Base-by-base conservation (phyloP, 2,329 filamentous ascomycete species). In the Aspergillus sergii region DNA sequence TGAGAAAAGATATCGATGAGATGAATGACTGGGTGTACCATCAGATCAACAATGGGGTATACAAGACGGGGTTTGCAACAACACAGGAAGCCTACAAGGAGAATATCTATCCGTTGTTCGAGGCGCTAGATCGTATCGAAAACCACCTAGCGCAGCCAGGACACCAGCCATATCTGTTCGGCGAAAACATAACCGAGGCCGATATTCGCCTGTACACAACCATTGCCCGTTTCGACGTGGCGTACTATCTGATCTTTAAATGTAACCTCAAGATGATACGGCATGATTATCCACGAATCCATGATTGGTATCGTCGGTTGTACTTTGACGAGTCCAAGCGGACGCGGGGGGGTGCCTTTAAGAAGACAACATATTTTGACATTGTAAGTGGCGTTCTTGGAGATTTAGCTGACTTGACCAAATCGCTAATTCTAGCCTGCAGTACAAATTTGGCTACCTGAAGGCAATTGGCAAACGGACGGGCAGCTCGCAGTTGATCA, bases 171-270 rank as follows among this genome's bases (percentile, higher is more conserved):
- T 96, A 87, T 71, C 88, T 92, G 68, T 92, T 93, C 61, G 93
- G 92, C 4, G 79, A 88, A 54, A 74, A 82, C 39, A 79, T 96
- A 66, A 95, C 92, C 1, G 92, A 96, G 80, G 91, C 89, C 0
- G 92, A 95, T 73, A 84, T 95, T 56, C 79, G 92, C 48, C 80
- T 95, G 73, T 90, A 85, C 69, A 86, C 89, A 23, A 91, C 89
- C 0, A 81, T 91, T 43, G 83, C 89, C 58, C 85, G 89, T 1
- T 91, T 91, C 66, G 89, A 92, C 67, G 80, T 85, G 48, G 89
- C 90, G 67, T 94, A 94, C 76, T 89, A 94, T 66, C 89, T 91
- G 75, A 89, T 94, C 79, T 94, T 94, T 83, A 91, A 91, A 79
- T 90, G 87, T 68, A 90, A 90, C 64, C 70, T 89, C 21, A 86